Base-by-base conservation (phyloP, 768 basidiomycete genomes). In the Hygrocybe punicea region DNA sequence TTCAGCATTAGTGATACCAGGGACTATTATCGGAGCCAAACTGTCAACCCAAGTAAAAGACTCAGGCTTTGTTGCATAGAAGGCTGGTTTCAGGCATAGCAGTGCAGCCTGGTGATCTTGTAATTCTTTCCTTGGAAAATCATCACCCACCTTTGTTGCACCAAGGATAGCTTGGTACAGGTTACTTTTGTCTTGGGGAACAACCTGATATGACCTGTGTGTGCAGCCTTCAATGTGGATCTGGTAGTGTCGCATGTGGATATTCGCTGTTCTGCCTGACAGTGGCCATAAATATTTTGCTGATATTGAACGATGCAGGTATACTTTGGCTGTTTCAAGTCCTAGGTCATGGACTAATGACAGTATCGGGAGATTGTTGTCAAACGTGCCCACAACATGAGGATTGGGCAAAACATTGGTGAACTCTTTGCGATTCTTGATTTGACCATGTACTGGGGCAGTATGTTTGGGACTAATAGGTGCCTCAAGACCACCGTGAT, bases 211-310 rank as follows among this genome's bases (percentile, higher is more conserved):
- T n/a, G 34, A 16, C 50, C 33, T n/a, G 50, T 51, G 50, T 3
- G 50, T 34, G 35, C 50, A 51, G 25, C 50, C 50, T 51, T 51
- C 50, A 33, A 51, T 51, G 35, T 51, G 50, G 50, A 51, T 34
- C 50, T 51, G 50, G 50, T 51, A 51, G 50, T 51, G 50, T 33
- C 34, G 24, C n/a, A 51, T 17, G 35, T 51, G 50, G 16, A 51
- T 51, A 51, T 51, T 51, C 34, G 3, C 34, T 25, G 50, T 34
- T 14, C 24, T 14, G 23, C 16, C 33, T 16, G 14, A 14, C 14
- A 17, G 14, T 6, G 14, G 14, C 4, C 35, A 24, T 17, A 51
- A 37, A 3, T 17, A 6, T 51, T 51, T 51, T 29, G 50, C 50
- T 13, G 50, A 24, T 9, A 51, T 17, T 29, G 35, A 51, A n/a